Evolutionary conservation across 1,139 yeast genomes (phyloP).

Genomic region (Hyphopichia khmerensis): DNA sequence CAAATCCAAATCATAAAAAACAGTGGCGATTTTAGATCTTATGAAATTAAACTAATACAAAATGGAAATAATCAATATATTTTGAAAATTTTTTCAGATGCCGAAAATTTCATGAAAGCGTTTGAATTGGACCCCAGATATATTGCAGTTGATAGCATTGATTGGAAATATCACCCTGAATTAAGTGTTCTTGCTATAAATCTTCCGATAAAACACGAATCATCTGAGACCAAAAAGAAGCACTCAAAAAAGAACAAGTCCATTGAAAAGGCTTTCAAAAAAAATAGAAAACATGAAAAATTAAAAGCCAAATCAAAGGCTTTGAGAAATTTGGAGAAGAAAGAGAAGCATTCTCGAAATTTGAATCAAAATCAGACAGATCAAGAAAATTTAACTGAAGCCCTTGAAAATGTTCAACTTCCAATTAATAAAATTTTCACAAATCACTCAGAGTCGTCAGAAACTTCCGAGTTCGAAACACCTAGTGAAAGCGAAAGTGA

Average conservation of each 20-base stretch:
- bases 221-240: not conserved
- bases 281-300: not conserved
- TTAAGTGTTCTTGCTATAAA: constrained; percentile 1
- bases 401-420: too few species aligned
- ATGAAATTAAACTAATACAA: constrained; percentile 8
- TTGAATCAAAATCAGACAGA: not conserved
- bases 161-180: constrained; percentile 1
- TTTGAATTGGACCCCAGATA: constrained; percentile 5
- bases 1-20: constrained; percentile 7
- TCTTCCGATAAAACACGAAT: not conserved
- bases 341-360: not conserved
- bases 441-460: not conserved
- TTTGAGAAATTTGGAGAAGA: not conserved
- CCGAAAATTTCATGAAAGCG: constrained; percentile 6
- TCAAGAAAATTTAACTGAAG: too few species aligned
- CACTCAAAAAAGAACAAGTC: not conserved
- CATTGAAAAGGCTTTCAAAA: not conserved
- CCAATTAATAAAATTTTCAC: not conserved
- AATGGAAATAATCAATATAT: constrained; percentile 2
- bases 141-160: constrained; percentile 6
- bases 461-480: constrained; percentile 2
- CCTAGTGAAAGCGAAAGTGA: constrained; percentile 3
- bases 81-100: constrained; percentile 6
- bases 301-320: not conserved
- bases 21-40: constrained; percentile 6